Conservation (phyloP, 208 protist species). For the Leishmania guyanensis region DNA sequence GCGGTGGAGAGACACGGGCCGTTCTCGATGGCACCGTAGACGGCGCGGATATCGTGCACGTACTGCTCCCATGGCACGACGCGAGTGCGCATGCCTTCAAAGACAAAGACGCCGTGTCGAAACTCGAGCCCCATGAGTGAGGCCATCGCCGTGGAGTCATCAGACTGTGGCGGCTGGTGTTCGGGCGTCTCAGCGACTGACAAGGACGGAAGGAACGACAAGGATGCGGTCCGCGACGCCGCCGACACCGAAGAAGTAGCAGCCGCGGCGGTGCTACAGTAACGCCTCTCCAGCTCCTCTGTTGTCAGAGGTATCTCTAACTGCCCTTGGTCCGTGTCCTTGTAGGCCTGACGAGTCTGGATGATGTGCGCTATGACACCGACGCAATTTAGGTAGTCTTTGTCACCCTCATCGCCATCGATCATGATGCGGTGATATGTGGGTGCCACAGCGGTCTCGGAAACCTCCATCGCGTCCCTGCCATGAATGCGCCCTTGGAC, state of each 20-base stretch:
- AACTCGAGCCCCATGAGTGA: slow-evolving; percentile 30
- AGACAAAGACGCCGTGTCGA: slow-evolving; percentile 52
- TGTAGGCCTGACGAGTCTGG: slow-evolving; percentile 65
- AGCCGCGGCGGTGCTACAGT: not conserved
- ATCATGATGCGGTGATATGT: slow-evolving; percentile 77
- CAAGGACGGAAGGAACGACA: not conserved
- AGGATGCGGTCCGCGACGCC: not conserved
- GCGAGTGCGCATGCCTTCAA: slow-evolving; percentile 68
- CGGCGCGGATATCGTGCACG: slow-evolving; percentile 57
- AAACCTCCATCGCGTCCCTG: not conserved
- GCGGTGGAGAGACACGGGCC: slow-evolving; percentile 86
- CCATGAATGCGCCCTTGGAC: not conserved
- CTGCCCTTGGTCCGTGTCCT: slow-evolving; percentile 73
- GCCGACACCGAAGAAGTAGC: not conserved
- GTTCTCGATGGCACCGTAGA: slow-evolving; percentile 81
- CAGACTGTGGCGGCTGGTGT: not conserved
- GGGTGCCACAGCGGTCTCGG: slow-evolving; percentile 13
- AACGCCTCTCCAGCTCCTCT: slow-evolving; percentile 34
- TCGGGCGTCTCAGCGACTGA: not conserved
- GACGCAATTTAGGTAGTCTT: slow-evolving; percentile 77
- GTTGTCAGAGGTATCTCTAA: slow-evolving; percentile 36
- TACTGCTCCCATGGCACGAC: slow-evolving; percentile 78
- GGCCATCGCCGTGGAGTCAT: not conserved
- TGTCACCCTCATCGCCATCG: slow-evolving; percentile 73
- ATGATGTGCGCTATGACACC: slow-evolving; percentile 77